phyloP scores from a whole-genome alignment of 805 yeast species.

The Sugiyamaella chiloensis region DNA sequence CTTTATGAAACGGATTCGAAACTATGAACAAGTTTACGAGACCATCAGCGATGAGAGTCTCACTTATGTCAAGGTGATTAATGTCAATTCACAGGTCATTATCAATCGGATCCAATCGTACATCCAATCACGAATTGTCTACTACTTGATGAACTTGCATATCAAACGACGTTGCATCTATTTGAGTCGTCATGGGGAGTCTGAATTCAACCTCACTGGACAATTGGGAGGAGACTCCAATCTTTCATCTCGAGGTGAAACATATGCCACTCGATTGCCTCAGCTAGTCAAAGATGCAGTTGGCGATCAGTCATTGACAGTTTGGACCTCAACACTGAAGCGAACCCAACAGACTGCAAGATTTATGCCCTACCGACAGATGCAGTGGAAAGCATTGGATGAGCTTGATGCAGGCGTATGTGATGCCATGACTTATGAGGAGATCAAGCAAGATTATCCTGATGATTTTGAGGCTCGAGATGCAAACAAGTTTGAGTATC shows the following conservation, averaged over 20 bases:
- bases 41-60: slow-evolving; percentile 59
- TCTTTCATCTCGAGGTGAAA: slow-evolving; percentile 76
- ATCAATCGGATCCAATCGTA: slow-evolving; percentile 85
- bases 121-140: slow-evolving; percentile 87
- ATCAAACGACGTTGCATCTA: slow-evolving; percentile 89
- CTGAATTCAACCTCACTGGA: slow-evolving; percentile 86
- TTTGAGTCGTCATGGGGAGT: slow-evolving; percentile 95
- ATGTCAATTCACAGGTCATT: slow-evolving; percentile 83
- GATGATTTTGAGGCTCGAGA: slow-evolving; percentile 96
- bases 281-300: slow-evolving; percentile 64
- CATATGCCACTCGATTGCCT: slow-evolving; percentile 80
- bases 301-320: slow-evolving; percentile 59
- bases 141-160: slow-evolving; percentile 93
- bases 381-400: slow-evolving; percentile 95
- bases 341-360: slow-evolving; percentile 93
- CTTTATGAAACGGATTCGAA: slow-evolving; percentile 66
- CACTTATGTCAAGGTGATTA: slow-evolving; percentile 83
- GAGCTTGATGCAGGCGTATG: slow-evolving; percentile 97
- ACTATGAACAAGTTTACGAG: slow-evolving; percentile 73
- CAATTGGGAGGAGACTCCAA: slow-evolving; percentile 95
- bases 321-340: slow-evolving; percentile 91
- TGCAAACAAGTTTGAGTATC: slow-evolving; percentile 90
- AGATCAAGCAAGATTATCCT: slow-evolving; percentile 78
- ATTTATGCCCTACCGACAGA: slow-evolving; percentile 71
- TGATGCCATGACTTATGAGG: slow-evolving; percentile 95